Conservation (phyloP, 2,329 filamentous ascomycete species). For the Hypoxylon sp. region DNA sequence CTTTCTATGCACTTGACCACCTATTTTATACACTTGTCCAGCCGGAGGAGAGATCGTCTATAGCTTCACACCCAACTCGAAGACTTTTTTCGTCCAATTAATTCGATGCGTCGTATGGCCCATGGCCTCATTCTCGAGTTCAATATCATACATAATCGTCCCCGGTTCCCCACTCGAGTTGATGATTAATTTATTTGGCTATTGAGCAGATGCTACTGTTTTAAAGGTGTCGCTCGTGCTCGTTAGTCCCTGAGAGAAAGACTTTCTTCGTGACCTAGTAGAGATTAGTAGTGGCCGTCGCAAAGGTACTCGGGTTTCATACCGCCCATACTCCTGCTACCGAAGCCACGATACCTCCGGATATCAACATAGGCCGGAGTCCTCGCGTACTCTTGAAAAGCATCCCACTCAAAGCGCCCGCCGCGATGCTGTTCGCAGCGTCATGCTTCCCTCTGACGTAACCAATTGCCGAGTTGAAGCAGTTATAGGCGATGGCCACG, state of each 20-base stretch:
- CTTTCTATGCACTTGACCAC: conserved; percentile 62
- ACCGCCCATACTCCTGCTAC: conserved; percentile 93
- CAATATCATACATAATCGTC: conserved; percentile 52
- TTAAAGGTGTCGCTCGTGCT: conserved; percentile 47
- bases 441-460: conserved; percentile 89
- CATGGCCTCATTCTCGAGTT: conserved; percentile 42
- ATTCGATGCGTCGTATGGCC: conserved; percentile 46
- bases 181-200: conserved; percentile 26
- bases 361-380: conserved; percentile 92
- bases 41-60: conserved; percentile 69
- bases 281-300: conserved; percentile 45
- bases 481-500: conserved; percentile 96
- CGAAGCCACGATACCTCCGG: conserved; percentile 87
- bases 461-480: conserved; percentile 87
- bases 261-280: conserved; percentile 52
- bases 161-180: conserved; percentile 33
- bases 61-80: conserved; percentile 58
- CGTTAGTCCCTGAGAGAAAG: conserved; percentile 40
- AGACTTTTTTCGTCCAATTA: conserved; percentile 42
- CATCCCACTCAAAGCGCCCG: conserved; percentile 90
- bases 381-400: conserved; percentile 97
- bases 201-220: conserved; percentile 28
- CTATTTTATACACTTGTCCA: conserved; percentile 67
- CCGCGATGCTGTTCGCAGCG: conserved; percentile 86
- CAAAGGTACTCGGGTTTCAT: conserved; percentile 60